Percentiles rank a stretch among this genome's conserved stretches.
Conservation (phyloP, 306 rosid genomes). For the Cicer pinnatifidum region DNA sequence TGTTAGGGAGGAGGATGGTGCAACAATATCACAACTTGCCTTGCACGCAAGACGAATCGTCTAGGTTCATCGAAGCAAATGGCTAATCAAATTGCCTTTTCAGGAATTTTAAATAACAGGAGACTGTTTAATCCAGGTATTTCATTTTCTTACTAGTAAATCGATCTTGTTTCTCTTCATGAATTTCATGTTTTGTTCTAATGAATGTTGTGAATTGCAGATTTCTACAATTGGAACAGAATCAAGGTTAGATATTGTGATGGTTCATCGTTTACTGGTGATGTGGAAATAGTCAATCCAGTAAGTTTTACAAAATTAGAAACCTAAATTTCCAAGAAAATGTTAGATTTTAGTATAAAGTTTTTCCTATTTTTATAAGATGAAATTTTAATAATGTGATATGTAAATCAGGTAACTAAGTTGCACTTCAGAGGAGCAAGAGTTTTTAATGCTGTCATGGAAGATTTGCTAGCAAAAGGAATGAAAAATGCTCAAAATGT, state of each 20-base stretch:
- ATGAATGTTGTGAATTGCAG: slow-evolving; percentile 49
- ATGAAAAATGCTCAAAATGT: slow-evolving; percentile 87
- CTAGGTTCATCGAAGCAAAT: slow-evolving; percentile 83
- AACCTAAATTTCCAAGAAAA: slow-evolving; percentile 14
- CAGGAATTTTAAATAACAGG: slow-evolving; percentile 70
- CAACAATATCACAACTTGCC: slow-evolving; percentile 85
- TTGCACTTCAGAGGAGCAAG: slow-evolving; percentile 94
- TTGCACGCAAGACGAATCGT: slow-evolving; percentile 68
- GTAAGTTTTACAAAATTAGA: slow-evolving; percentile 60
- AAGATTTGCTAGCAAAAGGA: slow-evolving; percentile 82
- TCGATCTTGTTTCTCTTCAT: neutral
- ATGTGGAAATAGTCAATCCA: slow-evolving; percentile 71
- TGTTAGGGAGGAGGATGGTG: slow-evolving; percentile 99
- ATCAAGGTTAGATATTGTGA: slow-evolving; percentile 92
- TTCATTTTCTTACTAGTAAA: slow-evolving; percentile 33
- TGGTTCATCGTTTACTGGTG: slow-evolving; percentile 94
- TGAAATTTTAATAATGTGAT: slow-evolving; percentile 1
- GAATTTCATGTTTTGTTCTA: neutral
- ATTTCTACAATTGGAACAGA: slow-evolving; percentile 89
- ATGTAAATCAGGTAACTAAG: slow-evolving; percentile 62
- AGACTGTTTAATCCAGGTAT: slow-evolving; percentile 77
- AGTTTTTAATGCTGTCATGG: slow-evolving; percentile 68
- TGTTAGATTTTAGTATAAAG: neutral
- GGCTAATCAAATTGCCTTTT: slow-evolving; percentile 67
- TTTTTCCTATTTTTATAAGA: neutral